Conservation (phyloP, 2,329 filamentous ascomycete species). For the Nannizzia gypsea region DNA sequence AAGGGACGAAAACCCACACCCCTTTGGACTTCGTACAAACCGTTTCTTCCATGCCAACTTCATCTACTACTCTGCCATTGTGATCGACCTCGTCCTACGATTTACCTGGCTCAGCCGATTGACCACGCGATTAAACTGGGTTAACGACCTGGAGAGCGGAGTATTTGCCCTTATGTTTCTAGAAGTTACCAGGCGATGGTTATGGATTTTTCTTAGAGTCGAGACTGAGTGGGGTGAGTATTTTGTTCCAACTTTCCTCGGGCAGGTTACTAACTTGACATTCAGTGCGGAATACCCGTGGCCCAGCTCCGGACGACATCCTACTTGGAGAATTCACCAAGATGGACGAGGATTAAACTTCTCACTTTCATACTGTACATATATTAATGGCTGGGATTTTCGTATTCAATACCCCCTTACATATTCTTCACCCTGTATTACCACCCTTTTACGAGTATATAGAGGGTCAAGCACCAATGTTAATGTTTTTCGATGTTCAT, state of each 20-base stretch:
- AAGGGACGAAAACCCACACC: conserved; percentile 32
- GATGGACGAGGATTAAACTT: conserved; percentile 46
- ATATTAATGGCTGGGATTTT: not conserved
- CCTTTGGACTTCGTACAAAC: conserved; percentile 64
- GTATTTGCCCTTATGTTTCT: conserved; percentile 79
- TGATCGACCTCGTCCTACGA: conserved; percentile 65
- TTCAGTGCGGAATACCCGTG: conserved; percentile 43
- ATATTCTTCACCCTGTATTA: not conserved
- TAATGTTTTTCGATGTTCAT: too few species aligned
- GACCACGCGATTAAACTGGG: conserved; percentile 66
- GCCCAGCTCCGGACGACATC: conserved; percentile 54
- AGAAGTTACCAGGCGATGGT: conserved; percentile 79
- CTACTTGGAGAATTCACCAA: conserved; percentile 62
- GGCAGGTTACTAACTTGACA: conserved; percentile 5
- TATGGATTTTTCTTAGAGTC: conserved; percentile 93
- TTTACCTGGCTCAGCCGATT: conserved; percentile 90
- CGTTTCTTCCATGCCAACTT: conserved; percentile 59
- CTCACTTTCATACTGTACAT: not conserved
- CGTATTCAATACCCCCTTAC: not conserved
- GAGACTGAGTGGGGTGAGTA: conserved; percentile 78
- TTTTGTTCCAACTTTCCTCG: not conserved
- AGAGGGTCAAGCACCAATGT: not conserved
- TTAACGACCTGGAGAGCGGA: conserved; percentile 75
- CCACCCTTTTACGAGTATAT: not conserved
- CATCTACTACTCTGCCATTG: conserved; percentile 73